Percentiles rank a stretch among this genome's conserved stretches.
phyloP scores from a whole-genome alignment of 2,329 filamentous ascomycete species.

The Cytospora leucostoma region DNA sequence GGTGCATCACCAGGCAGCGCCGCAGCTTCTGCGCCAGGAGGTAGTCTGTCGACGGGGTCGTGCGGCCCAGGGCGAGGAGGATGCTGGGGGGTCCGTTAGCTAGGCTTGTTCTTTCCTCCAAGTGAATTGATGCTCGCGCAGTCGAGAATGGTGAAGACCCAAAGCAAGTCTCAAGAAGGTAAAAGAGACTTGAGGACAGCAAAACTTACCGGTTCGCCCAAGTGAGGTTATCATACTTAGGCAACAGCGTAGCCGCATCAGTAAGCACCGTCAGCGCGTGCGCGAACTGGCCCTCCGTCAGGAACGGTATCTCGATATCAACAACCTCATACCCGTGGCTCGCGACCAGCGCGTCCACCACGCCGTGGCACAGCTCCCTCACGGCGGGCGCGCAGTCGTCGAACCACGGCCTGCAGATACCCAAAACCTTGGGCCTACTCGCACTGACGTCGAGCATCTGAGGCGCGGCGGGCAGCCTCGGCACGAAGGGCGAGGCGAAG shows the following conservation, averaged over 20 bases:
- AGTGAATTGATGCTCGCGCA: too few species aligned
- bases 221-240: slow-evolving; percentile 53
- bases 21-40: slow-evolving; percentile 71
- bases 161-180: too few species aligned
- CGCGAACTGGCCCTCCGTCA: slow-evolving; percentile 66
- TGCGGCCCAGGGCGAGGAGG: slow-evolving; percentile 63
- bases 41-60: slow-evolving; percentile 66
- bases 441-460: slow-evolving; percentile 27
- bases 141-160: too few species aligned
- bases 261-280: slow-evolving; percentile 74
- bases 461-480: slow-evolving; percentile 36
- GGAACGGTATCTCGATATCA: slow-evolving; percentile 58
- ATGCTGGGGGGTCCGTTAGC: slow-evolving; percentile 45
- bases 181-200: background rate
- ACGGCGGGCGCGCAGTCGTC: slow-evolving; percentile 45
- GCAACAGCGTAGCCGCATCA: slow-evolving; percentile 54
- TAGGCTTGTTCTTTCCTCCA: background rate
- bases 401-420: slow-evolving; percentile 68
- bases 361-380: slow-evolving; percentile 43
- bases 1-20: slow-evolving; percentile 68
- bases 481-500: slow-evolving; percentile 45
- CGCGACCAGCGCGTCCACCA: slow-evolving; percentile 55
- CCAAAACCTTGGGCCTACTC: slow-evolving; percentile 52
- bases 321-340: slow-evolving; percentile 55
- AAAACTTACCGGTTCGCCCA: slow-evolving; percentile 40